These are phyloP conservation scores for Pseudoturritis turrita DNA, from an alignment of 345 rosid species.

Conservation along the genomic window DNA sequence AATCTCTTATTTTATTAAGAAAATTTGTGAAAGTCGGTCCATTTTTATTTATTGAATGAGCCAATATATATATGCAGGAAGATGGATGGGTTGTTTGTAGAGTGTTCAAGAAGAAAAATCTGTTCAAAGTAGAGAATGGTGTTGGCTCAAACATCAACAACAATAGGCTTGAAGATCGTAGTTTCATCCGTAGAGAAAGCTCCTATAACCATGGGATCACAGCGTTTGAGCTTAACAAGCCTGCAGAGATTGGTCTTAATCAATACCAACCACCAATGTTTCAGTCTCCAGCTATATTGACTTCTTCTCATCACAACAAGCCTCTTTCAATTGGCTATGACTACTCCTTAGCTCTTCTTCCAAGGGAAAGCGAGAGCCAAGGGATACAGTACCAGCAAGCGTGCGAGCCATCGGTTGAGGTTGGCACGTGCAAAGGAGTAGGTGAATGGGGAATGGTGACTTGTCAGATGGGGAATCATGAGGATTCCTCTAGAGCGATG, in stretches of 20 bases:
- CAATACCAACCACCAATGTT: conserved; percentile 44
- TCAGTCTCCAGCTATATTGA: background rate
- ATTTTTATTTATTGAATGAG: too few species aligned
- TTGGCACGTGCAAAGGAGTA: conserved; percentile 48
- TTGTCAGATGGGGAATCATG: conserved; percentile 43
- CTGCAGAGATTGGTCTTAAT: conserved; percentile 54
- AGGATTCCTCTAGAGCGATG: conserved; percentile 47
- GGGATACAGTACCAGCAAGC: conserved; percentile 49
- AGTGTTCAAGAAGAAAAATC: conserved; percentile 84
- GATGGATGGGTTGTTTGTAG: conserved; percentile 98
- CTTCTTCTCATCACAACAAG: conserved; percentile 24
- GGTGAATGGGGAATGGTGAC: conserved; percentile 79
- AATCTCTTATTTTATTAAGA: background rate
- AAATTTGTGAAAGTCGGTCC: too few species aligned
- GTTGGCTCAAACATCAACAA: conserved; percentile 48
- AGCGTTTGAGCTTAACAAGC: conserved; percentile 49
- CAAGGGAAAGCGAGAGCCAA: conserved; percentile 51
- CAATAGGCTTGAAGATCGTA: conserved; percentile 35
- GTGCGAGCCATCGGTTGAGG: conserved; percentile 59
- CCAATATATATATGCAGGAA: conserved; percentile 45
- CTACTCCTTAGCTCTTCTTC: conserved; percentile 37
- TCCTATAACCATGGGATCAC: conserved; percentile 44
- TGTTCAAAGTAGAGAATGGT: conserved; percentile 62
- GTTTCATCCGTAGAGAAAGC: conserved; percentile 48
- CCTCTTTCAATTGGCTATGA: conserved; percentile 35